Percentiles rank a stretch among this genome's conserved stretches.
Evolutionary conservation across 106 monocot species (phyloP).

Genomic region (Narthecium ossifragum): DNA sequence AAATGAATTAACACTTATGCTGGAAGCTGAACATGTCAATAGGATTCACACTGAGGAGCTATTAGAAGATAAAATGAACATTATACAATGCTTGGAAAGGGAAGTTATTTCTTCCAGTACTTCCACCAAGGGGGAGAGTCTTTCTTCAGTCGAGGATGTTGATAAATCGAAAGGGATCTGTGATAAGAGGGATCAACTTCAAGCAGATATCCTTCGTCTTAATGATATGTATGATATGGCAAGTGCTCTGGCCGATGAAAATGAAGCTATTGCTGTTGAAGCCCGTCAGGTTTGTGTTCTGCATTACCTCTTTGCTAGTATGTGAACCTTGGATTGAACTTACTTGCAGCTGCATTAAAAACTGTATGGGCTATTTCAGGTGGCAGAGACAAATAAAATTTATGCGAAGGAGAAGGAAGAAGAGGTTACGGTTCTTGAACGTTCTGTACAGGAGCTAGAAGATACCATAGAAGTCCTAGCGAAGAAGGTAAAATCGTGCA

Average conservation of each 20-base stretch:
- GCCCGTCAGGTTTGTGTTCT: conserved; percentile 47
- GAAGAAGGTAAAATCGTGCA: conserved; percentile 38
- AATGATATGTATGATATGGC: conserved; percentile 57
- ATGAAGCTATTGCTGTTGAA: conserved; percentile 76
- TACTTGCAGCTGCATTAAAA: no score
- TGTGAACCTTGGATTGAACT: no score
- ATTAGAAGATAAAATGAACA: conserved; percentile 39
- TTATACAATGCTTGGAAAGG: conserved; percentile 45
- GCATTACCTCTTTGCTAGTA: no score
- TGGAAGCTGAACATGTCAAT: conserved; percentile 30
- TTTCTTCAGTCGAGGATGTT: conserved; percentile 32
- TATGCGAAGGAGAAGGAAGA: conserved; percentile 74
- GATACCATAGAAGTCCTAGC: conserved; percentile 55
- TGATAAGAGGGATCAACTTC: conserved; percentile 42
- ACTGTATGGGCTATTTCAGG: conserved; percentile 19
- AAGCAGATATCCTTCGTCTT: conserved; percentile 29
- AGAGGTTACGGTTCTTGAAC: conserved; percentile 69
- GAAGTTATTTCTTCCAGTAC: conserved; percentile 35
- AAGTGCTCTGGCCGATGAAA: conserved; percentile 75
- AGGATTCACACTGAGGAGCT: conserved; percentile 25
- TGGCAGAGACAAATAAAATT: conserved; percentile 50
- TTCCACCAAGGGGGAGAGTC: conserved; percentile 14
- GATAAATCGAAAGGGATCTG: conserved; percentile 29
- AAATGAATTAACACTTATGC: conserved; percentile 22
- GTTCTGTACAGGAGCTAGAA: conserved; percentile 62